Percentiles rank a stretch among this genome's conserved stretches.
phyloP scores from a whole-genome alignment of 371 early-diverging fungal genomes.

The Chytridium lagenaria region DNA sequence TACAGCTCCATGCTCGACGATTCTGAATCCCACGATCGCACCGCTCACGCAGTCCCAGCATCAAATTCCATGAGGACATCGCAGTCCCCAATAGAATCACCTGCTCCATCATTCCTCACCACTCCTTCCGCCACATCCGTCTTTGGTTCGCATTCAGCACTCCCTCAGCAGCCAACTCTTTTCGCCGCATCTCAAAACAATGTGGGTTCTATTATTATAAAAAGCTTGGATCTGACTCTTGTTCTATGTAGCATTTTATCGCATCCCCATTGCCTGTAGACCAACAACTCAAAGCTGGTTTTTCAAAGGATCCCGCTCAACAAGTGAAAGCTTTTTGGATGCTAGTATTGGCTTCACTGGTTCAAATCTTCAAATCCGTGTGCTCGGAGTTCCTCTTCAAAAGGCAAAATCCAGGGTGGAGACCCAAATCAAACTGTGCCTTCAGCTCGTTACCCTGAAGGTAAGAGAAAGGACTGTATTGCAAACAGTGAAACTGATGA shows the following conservation, averaged over 20 bases:
- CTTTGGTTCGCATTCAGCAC: neutral
- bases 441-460: constrained; percentile 79
- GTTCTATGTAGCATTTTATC: neutral
- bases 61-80: neutral
- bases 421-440: constrained; percentile 90
- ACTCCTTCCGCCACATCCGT: neutral
- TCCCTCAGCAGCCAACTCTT: neutral
- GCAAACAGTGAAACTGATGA: too few species aligned
- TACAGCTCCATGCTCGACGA: constrained; percentile 14
- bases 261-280: neutral
- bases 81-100: neutral
- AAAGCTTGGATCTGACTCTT: neutral
- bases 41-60: too few species aligned
- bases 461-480: too few species aligned
- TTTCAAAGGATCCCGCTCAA: neutral
- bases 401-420: constrained; percentile 92
- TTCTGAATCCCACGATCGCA: neutral
- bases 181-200: constrained; percentile 1
- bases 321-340: constrained; percentile 34
- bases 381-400: constrained; percentile 76
- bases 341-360: constrained; percentile 22
- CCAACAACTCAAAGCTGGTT: too few species aligned
- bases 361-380: constrained; percentile 56
- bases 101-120: neutral
- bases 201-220: neutral